A percentile compares a stretch with the other conserved stretches of the same genome.
These are phyloP conservation scores for Oenanthe sinensis DNA, from an alignment of 129 eudicot species.

Conservation along the genomic window DNA sequence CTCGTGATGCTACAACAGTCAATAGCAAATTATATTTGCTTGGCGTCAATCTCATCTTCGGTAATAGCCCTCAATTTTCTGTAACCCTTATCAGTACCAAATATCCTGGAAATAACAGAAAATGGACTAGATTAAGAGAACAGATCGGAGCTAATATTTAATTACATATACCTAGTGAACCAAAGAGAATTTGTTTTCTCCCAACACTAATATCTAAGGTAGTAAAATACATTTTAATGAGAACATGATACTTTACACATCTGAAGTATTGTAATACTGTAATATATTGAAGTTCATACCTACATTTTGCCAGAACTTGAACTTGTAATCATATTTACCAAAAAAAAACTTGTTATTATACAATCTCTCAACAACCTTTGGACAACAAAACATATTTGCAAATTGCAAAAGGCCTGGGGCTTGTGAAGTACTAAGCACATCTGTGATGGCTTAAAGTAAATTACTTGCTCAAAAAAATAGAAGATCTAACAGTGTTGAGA, in stretches of 20 bases:
- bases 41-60: slow-evolving; percentile 34
- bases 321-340: no score
- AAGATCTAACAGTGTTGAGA: neutral
- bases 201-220: neutral
- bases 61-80: slow-evolving; percentile 60
- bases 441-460: neutral
- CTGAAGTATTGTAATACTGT: neutral
- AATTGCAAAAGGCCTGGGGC: neutral
- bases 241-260: neutral
- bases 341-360: neutral
- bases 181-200: neutral
- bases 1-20: slow-evolving; percentile 8
- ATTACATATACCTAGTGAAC: neutral
- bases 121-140: neutral
- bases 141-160: neutral
- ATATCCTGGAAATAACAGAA: slow-evolving; percentile 46
- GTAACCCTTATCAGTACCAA: slow-evolving; percentile 82
- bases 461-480: neutral
- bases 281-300: neutral
- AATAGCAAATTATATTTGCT: slow-evolving; percentile 27
- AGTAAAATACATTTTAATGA: neutral
- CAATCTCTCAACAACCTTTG: no score
- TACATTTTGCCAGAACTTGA: no score
- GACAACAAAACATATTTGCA: no score
- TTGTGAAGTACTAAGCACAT: neutral